These are phyloP conservation scores for Acacia acuminata DNA, from an alignment of 306 rosid genomes.

Conservation along the genomic window DNA sequence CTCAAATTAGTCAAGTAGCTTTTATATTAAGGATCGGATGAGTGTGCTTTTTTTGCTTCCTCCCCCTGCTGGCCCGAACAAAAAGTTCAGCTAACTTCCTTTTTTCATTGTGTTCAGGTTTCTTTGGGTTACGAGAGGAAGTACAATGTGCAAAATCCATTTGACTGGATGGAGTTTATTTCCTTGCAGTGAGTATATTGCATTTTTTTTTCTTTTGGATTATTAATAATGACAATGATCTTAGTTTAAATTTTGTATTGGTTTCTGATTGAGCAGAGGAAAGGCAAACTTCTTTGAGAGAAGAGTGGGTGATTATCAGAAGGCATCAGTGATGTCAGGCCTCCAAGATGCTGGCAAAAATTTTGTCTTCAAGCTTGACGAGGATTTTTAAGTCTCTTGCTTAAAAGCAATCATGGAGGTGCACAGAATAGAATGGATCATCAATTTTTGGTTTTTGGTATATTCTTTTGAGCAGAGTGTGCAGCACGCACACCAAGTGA, in stretches of 20 bases:
- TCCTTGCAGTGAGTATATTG: conserved; percentile 79
- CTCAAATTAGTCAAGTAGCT: no score
- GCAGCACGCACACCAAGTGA: conserved; percentile 18
- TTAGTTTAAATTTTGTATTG: neutral
- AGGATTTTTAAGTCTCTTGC: conserved; percentile 59
- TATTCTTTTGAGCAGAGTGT: conserved; percentile 24
- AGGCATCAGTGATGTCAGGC: conserved; percentile 90
- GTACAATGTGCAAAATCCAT: conserved; percentile 84
- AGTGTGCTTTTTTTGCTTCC: neutral
- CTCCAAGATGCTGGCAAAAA: conserved; percentile 74
- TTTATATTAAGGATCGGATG: neutral
- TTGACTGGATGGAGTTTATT: conserved; percentile 95
- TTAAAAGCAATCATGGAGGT: no score
- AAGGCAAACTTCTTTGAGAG: conserved; percentile 92
- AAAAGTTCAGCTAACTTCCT: neutral
- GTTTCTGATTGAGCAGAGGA: conserved; percentile 63
- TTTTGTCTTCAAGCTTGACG: conserved; percentile 79
- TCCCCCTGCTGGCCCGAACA: neutral
- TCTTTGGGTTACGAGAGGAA: conserved; percentile 64
- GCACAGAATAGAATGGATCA: conserved; percentile 5
- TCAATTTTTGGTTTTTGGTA: conserved; percentile 23
- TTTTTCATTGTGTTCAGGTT: conserved; percentile 41
- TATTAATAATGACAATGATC: neutral
- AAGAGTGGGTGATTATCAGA: conserved; percentile 93
- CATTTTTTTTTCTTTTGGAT: neutral